A percentile compares a stretch with the other conserved stretches of the same genome.
Conservation (phyloP, 805 yeast species). For the Zygotorulaspora florentina region DNA sequence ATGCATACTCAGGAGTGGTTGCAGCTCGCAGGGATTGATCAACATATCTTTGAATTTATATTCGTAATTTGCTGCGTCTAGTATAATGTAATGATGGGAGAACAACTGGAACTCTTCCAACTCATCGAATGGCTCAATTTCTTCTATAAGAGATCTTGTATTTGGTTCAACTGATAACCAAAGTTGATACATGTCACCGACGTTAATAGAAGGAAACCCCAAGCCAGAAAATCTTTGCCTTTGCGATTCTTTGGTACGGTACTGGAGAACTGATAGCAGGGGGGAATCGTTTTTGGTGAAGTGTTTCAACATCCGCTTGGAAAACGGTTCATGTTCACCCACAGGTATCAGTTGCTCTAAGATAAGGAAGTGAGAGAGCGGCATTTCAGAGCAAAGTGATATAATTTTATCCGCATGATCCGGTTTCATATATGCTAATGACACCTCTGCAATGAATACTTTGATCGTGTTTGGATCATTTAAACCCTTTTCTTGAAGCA, state of each 20-base stretch:
- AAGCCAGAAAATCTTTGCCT: constrained; percentile 41
- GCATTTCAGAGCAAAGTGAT: constrained; percentile 39
- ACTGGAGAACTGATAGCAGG: constrained; percentile 55
- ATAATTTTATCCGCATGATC: constrained; percentile 61
- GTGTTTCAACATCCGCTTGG: constrained; percentile 69
- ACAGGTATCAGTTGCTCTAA: constrained; percentile 71
- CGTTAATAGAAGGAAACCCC: constrained; percentile 49
- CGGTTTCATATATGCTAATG: constrained; percentile 74
- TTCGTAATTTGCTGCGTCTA: constrained; percentile 53
- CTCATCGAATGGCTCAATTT: constrained; percentile 72
- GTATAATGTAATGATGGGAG: constrained; percentile 67
- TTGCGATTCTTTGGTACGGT: constrained; percentile 52
- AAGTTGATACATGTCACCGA: constrained; percentile 50
- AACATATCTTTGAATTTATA: constrained; percentile 12
- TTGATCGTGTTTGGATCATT: constrained; percentile 37
- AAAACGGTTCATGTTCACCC: constrained; percentile 61
- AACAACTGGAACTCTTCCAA: constrained; percentile 76
- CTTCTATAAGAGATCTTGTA: constrained; percentile 40
- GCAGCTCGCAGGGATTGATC: background rate
- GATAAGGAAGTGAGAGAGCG: constrained; percentile 55
- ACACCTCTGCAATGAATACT: constrained; percentile 76
- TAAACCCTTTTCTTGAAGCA: constrained; percentile 12
- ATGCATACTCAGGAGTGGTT: background rate
- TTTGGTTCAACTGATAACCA: constrained; percentile 50
- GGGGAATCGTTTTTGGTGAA: constrained; percentile 65